phyloP scores from a whole-genome alignment of 768 basidiomycete genomes.

The Ephemerocybe angulata region DNA sequence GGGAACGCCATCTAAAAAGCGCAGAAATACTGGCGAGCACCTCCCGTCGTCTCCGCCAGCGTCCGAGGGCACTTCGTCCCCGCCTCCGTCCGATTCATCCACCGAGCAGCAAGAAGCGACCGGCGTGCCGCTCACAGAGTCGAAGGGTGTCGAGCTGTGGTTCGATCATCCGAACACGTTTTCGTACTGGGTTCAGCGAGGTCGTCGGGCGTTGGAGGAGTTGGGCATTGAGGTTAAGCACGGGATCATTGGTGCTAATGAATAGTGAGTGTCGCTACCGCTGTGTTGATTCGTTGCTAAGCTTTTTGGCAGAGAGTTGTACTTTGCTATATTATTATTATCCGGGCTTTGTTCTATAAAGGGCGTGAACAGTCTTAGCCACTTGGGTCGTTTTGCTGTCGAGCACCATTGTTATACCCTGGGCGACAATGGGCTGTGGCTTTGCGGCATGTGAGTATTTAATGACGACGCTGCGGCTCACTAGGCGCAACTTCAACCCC shows the following conservation, averaged over 20 bases:
- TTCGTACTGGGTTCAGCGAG: slow-evolving; percentile 49
- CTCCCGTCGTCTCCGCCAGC: slow-evolving; percentile 2
- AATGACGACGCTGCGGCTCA: too few relatives aligned
- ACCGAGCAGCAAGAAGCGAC: slow-evolving; percentile 10
- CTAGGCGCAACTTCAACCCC: too few relatives aligned
- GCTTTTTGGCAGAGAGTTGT: too few relatives aligned
- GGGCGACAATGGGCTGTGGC: too few relatives aligned
- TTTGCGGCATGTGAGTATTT: too few relatives aligned
- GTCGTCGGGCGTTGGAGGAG: slow-evolving; percentile 44
- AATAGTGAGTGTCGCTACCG: too few relatives aligned
- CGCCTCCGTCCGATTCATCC: background rate
- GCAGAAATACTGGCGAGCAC: background rate
- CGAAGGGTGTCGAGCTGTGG: slow-evolving; percentile 36
- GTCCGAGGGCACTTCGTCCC: background rate
- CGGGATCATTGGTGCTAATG: slow-evolving; percentile 39
- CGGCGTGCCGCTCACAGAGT: slow-evolving; percentile 2
- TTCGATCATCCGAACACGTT: slow-evolving; percentile 44
- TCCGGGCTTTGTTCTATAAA: too few relatives aligned
- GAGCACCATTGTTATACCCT: too few relatives aligned
- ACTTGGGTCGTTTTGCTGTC: too few relatives aligned
- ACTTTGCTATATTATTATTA: too few relatives aligned
- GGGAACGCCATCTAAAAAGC: slow-evolving; percentile 6
- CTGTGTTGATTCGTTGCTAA: too few relatives aligned
- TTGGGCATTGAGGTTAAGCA: slow-evolving; percentile 45
- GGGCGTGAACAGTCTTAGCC: too few relatives aligned